Evolutionary conservation across 139 green algal species (phyloP).

Genomic region (Yamagishiella unicocca): DNA sequence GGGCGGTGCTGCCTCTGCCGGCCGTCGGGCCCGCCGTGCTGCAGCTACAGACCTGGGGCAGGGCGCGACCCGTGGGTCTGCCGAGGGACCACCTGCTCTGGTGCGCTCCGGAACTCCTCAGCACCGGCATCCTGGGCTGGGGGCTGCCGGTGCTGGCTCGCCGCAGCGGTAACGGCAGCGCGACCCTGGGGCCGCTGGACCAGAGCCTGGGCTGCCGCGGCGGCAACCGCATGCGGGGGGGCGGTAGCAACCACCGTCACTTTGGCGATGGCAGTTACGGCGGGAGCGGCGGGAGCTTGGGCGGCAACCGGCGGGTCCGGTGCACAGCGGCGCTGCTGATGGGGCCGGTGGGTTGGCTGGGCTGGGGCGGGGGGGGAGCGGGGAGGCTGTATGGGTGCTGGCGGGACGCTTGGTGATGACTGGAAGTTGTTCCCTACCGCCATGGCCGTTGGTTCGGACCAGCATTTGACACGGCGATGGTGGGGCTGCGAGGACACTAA

Average conservation of each 20-base stretch:
- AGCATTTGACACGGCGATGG: too few species aligned
- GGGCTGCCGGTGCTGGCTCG: not conserved
- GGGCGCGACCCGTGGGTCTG: slow-evolving; percentile 27
- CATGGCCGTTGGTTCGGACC: too few species aligned
- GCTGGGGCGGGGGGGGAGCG: not conserved
- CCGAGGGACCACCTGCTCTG: slow-evolving; percentile 24
- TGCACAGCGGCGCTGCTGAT: slow-evolving; percentile 15
- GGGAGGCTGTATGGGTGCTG: not conserved
- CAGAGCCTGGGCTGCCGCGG: not conserved
- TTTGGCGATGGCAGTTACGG: slow-evolving; percentile 27
- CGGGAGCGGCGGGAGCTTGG: not conserved
- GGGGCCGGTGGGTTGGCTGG: not conserved
- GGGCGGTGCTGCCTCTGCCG: slow-evolving; percentile 12
- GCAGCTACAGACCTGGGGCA: slow-evolving; percentile 41
- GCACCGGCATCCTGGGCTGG: slow-evolving; percentile 14
- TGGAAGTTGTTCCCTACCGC: too few species aligned
- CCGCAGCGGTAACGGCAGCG: slow-evolving; percentile 22
- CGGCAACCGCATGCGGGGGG: not conserved
- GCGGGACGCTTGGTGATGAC: too few species aligned
- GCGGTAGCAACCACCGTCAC: not conserved
- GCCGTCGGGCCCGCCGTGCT: slow-evolving; percentile 17
- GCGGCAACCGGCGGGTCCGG: not conserved
- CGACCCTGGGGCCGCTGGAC: not conserved
- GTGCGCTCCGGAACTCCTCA: slow-evolving; percentile 34
- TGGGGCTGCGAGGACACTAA: too few species aligned